A percentile compares a stretch with the other conserved stretches of the same genome.
These are phyloP conservation scores for Coniophora puteana DNA, from an alignment of 1,284 basidiomycete species.

Conservation along the genomic window DNA sequence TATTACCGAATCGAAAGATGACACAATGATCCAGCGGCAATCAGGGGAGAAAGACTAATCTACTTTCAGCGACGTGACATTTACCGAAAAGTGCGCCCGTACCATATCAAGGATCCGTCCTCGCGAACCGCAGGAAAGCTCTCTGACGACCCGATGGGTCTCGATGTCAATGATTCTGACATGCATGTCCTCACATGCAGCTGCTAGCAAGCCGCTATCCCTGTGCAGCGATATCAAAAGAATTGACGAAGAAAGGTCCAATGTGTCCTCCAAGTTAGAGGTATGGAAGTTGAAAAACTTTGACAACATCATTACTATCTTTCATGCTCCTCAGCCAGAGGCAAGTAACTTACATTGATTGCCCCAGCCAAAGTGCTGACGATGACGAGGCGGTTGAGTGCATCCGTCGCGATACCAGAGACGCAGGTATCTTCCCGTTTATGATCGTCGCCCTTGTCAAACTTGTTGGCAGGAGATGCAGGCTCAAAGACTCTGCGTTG, in stretches of 20 bases:
- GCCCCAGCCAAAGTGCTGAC: constrained; percentile 88
- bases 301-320: constrained; percentile 28
- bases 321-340: too few species aligned
- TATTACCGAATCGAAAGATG: constrained; percentile 88
- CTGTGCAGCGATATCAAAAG: constrained; percentile 78
- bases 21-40: constrained; percentile 88
- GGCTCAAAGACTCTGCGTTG: constrained; percentile 76
- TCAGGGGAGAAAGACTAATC: constrained; percentile 87
- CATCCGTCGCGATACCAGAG: constrained; percentile 84
- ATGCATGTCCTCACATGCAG: constrained; percentile 81
- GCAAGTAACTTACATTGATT: constrained; percentile 69
- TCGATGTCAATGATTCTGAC: constrained; percentile 91
- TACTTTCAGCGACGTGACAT: not conserved
- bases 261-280: constrained; percentile 64
- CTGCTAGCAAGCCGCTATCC: constrained; percentile 84
- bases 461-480: constrained; percentile 57
- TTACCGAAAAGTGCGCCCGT: constrained; percentile 21
- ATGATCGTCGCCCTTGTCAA: too few species aligned
- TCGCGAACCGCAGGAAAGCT: constrained; percentile 71
- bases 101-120: constrained; percentile 84
- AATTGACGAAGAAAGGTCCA: constrained; percentile 67
- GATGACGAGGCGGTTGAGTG: constrained; percentile 79
- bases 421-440: constrained; percentile 55
- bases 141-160: constrained; percentile 83
- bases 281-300: constrained; percentile 98